A percentile compares a stretch with the other conserved stretches of the same genome.
Conservation (phyloP, 1,284 basidiomycete genomes). For the Heterobasidion irregulare region DNA sequence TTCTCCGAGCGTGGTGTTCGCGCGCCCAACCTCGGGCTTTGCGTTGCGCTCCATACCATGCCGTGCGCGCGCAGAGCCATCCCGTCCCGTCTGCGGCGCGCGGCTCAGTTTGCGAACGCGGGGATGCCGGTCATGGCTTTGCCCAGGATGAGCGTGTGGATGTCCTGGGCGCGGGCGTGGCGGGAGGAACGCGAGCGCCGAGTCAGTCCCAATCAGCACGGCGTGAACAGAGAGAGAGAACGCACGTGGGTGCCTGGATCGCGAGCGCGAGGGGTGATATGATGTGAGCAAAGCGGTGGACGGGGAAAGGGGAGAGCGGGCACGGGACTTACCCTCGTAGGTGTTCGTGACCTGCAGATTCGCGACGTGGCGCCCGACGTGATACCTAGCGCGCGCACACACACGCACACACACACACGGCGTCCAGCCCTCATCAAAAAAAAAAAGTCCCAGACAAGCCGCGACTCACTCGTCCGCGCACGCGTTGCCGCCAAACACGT, state of each 20-base stretch:
- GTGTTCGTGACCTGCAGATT: constrained; percentile 92
- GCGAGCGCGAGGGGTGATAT: too few species aligned
- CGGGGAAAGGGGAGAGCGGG: too few species aligned
- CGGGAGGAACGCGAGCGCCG: too few species aligned
- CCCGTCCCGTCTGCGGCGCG: too few species aligned
- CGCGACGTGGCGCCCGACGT: constrained; percentile 83
- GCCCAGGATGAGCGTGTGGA: constrained; percentile 83
- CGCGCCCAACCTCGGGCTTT: too few species aligned
- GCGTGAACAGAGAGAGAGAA: too few species aligned
- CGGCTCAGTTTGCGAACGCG: constrained; percentile 44
- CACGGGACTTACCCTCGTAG: constrained; percentile 62
- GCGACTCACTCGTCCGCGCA: constrained; percentile 75
- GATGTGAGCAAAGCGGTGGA: too few species aligned
- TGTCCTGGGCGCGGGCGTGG: constrained; percentile 42
- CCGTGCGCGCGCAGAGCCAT: too few species aligned
- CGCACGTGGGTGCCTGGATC: too few species aligned
- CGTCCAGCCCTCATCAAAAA: background rate
- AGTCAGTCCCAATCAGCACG: too few species aligned
- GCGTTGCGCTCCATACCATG: too few species aligned
- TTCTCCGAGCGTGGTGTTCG: too few species aligned
- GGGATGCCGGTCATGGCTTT: constrained; percentile 85
- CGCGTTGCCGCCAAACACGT: constrained; percentile 89
- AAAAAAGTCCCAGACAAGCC: background rate
- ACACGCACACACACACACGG: background rate
- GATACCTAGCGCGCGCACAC: constrained; percentile 62